Base-by-base conservation (phyloP, 345 rosid species). In the Lepidium sativum region DNA sequence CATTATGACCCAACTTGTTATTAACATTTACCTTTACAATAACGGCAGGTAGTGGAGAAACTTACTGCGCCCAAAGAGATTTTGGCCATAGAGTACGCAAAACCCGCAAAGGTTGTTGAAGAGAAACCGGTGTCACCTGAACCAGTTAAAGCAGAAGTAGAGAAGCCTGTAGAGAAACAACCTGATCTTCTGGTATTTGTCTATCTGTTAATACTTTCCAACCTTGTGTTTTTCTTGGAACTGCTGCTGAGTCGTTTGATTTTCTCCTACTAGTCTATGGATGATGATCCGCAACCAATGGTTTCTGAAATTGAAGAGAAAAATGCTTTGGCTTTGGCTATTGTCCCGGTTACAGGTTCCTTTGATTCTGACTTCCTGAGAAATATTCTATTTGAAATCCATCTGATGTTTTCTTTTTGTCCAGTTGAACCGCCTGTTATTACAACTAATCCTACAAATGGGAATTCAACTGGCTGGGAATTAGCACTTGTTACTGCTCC, bases 281-380 rank as follows among this genome's bases (percentile, higher is more conserved):
- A 82, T 64, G 81, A 81, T 61, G 89, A 94, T 80, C 88, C 89
- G 67, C 69, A 54, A 75, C 90, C 92, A 37, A 74, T 64, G 55
- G 87, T 83, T 32, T 82, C 96, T 61, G 89, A 84, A 53, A 73
- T 85, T 11, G 88, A 90, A 39, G 88, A 90, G 72, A 90, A 83
- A 78, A 94, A 86, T 84, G 87, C 97, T 43, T 72, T 88, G 75
- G 96, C 97, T 69, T 78, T 94, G 82, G 97, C 99, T 40, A 90
- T 90, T 69, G 86, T 94, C 68, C 89, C 99, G 13, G 85, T 79
- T 75, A 59, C 1, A 9, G 86, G 99, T 37, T 47, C 29, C 37
- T 18, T 23, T 23, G 39, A 2, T 21, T 32, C 20, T 17, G 12
- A 15, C 13, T 25, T 47, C 29, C 6, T 1, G 4, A 35, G 18